phyloP scores from a whole-genome alignment of 2,329 filamentous ascomycete genomes.

The Clarireedia hainanense region DNA sequence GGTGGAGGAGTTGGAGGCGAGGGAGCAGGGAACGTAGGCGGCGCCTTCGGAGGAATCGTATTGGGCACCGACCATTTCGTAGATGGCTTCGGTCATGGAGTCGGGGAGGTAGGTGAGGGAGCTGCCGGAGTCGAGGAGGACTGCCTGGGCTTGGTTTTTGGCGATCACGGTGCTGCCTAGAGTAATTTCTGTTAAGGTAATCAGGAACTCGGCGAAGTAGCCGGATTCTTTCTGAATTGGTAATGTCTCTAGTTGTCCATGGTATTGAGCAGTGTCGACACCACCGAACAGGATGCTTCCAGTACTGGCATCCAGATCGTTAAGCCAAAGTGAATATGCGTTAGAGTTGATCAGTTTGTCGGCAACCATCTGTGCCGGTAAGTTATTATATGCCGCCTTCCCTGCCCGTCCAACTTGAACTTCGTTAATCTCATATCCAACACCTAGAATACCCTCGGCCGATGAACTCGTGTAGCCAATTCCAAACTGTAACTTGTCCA shows the following conservation, averaged over 20 bases:
- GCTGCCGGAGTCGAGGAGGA: constrained; percentile 65
- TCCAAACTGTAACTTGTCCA: constrained; percentile 61
- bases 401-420: constrained; percentile 56
- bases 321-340: constrained; percentile 69
- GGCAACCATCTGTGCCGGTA: constrained; percentile 57
- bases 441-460: constrained; percentile 69
- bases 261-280: constrained; percentile 58
- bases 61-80: constrained; percentile 48
- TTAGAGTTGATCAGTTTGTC: constrained; percentile 55
- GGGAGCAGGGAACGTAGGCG: constrained; percentile 55
- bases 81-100: constrained; percentile 45
- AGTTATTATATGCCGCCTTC: constrained; percentile 53
- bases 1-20: constrained; percentile 34
- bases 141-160: constrained; percentile 46
- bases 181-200: constrained; percentile 56
- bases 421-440: constrained; percentile 77
- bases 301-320: constrained; percentile 57
- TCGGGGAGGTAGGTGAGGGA: constrained; percentile 61
- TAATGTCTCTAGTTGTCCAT: constrained; percentile 55
- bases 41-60: constrained; percentile 45
- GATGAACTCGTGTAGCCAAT: constrained; percentile 58
- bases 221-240: constrained; percentile 52
- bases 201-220: constrained; percentile 53
- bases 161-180: constrained; percentile 38
- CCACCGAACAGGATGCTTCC: constrained; percentile 71